These are phyloP conservation scores for Chrysoporthe deuterocubensis DNA, from an alignment of 2,329 filamentous ascomycete species.

Conservation along the genomic window DNA sequence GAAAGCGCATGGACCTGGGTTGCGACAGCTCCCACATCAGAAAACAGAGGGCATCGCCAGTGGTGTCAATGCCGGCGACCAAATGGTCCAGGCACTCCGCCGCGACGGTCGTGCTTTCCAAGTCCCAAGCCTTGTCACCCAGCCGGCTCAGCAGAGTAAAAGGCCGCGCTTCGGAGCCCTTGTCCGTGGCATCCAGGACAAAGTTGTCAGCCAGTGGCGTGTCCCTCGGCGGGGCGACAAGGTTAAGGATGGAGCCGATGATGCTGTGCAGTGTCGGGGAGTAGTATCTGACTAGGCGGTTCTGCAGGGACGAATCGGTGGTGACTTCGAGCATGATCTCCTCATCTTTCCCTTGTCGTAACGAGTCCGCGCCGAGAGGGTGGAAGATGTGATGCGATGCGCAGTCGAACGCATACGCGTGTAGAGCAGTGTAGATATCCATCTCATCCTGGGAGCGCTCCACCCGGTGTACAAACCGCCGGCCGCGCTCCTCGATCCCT, in stretches of 20 bases:
- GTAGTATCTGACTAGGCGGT: constrained; percentile 64
- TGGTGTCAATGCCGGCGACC: constrained; percentile 74
- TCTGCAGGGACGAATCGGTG: constrained; percentile 69
- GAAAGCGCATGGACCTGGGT: constrained; percentile 55
- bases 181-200: constrained; percentile 56
- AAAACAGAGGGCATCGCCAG: constrained; percentile 70
- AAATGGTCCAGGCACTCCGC: constrained; percentile 75
- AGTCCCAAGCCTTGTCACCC: constrained; percentile 51
- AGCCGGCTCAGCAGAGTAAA: constrained; percentile 66
- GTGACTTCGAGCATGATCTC: constrained; percentile 71
- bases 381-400: constrained; percentile 72
- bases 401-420: constrained; percentile 72
- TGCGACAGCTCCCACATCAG: constrained; percentile 73
- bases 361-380: constrained; percentile 64
- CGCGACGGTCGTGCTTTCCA: constrained; percentile 60
- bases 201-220: constrained; percentile 64
- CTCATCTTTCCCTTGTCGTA: constrained; percentile 59
- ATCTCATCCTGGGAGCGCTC: constrained; percentile 47
- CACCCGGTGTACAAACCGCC: constrained; percentile 59
- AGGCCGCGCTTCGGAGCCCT: constrained; percentile 47
- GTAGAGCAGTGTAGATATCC: constrained; percentile 67
- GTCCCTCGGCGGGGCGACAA: constrained; percentile 58
- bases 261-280: constrained; percentile 55
- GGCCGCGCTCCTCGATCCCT: constrained; percentile 62
- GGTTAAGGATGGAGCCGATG: constrained; percentile 49